Evolutionary conservation across 164 flowering plant genomes (phyloP).

Genomic region (Cinnamomum chago): DNA sequence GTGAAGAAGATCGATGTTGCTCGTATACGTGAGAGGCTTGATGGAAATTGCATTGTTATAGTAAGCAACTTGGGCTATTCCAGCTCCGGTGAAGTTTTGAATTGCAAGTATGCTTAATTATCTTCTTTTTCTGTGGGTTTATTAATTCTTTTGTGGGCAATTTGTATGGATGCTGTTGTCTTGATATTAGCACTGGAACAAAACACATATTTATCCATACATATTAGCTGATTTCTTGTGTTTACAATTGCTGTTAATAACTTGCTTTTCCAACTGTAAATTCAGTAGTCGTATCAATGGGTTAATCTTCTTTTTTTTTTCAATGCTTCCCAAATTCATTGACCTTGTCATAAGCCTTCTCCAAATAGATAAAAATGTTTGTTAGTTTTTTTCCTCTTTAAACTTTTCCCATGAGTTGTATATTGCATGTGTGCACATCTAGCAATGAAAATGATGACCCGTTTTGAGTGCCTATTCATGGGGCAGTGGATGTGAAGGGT

Average conservation of each 20-base stretch:
- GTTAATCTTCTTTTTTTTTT: too few relatives aligned
- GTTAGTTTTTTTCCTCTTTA: too few relatives aligned
- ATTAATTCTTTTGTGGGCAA: not conserved
- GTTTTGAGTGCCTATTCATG: too few relatives aligned
- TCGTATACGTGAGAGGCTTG: slow-evolving; percentile 86
- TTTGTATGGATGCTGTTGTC: not conserved
- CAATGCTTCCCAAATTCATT: too few relatives aligned
- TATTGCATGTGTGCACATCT: too few relatives aligned
- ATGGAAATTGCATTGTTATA: slow-evolving; percentile 69
- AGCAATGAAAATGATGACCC: too few relatives aligned
- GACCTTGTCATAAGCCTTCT: too few relatives aligned
- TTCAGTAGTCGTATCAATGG: not conserved
- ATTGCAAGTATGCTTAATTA: slow-evolving; percentile 89
- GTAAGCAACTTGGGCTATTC: slow-evolving; percentile 85
- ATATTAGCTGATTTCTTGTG: not conserved
- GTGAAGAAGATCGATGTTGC: slow-evolving; percentile 88
- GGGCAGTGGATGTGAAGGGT: too few relatives aligned
- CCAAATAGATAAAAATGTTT: too few relatives aligned
- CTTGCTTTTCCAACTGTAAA: not conserved
- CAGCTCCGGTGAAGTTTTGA: slow-evolving; percentile 95
- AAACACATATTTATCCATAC: not conserved
- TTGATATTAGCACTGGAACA: not conserved
- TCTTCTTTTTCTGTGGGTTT: not conserved
- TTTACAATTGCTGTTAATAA: not conserved
- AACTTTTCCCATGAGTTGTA: too few relatives aligned